Conservation (phyloP, 2,329 filamentous ascomycete species). For the Drechslerella coelobrocha region DNA sequence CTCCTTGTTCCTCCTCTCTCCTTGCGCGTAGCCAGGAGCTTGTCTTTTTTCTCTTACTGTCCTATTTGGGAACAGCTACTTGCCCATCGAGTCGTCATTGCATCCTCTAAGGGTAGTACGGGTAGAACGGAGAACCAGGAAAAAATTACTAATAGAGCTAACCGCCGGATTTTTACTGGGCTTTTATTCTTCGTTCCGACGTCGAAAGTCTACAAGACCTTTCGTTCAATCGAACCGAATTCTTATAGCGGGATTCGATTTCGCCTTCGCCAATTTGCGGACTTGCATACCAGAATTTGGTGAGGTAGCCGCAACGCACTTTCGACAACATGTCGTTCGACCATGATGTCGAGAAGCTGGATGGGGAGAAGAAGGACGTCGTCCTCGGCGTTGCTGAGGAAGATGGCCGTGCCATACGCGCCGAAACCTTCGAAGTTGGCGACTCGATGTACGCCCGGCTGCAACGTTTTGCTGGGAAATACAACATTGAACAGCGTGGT, state of each 20-base stretch:
- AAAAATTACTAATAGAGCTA: neutral
- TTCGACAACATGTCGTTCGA: conserved; percentile 48
- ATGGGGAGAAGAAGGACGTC: conserved; percentile 37
- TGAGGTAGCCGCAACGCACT: conserved; percentile 34
- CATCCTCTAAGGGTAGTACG: neutral
- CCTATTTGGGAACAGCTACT: conserved; percentile 43
- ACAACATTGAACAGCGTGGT: conserved; percentile 75
- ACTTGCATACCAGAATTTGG: too few species aligned
- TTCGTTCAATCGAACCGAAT: neutral
- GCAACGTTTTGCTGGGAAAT: conserved; percentile 69
- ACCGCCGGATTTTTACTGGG: neutral
- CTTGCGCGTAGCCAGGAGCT: conserved; percentile 13
- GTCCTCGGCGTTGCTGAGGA: conserved; percentile 54
- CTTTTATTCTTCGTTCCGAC: neutral
- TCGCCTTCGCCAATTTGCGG: neutral
- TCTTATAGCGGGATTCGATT: neutral
- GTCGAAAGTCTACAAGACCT: conserved; percentile 2
- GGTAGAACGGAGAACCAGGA: conserved; percentile 4
- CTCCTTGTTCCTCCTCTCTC: conserved; percentile 12
- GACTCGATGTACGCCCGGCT: conserved; percentile 66
- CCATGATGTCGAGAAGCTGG: conserved; percentile 42
- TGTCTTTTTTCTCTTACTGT: conserved; percentile 29
- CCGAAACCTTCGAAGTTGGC: conserved; percentile 67
- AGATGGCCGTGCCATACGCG: conserved; percentile 62
- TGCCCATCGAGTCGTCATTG: conserved; percentile 12